Evolutionary conservation across 768 basidiomycete genomes (phyloP).

Genomic region (Cantharellus anzutake): DNA sequence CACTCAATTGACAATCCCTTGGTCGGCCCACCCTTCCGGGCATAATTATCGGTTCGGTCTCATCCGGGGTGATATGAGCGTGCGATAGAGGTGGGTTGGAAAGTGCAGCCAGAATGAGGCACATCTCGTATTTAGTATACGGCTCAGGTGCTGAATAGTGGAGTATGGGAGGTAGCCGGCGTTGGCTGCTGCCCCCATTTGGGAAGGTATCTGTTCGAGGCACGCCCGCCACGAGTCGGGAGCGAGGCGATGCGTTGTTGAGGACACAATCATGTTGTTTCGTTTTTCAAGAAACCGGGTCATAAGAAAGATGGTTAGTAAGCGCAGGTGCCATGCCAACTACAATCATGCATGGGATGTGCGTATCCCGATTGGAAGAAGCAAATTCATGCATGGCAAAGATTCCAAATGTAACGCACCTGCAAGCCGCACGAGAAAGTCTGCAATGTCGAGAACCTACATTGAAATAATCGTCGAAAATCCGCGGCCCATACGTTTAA

Average conservation of each 20-base stretch:
- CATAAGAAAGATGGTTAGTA: too few species aligned
- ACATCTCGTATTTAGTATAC: constrained; percentile 88
- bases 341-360: not conserved
- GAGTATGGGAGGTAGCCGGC: constrained; percentile 44
- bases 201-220: not conserved
- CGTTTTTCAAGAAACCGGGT: too few species aligned
- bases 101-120: constrained; percentile 53
- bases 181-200: constrained; percentile 8
- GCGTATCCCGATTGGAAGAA: not conserved
- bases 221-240: not conserved
- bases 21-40: constrained; percentile 56
- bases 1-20: constrained; percentile 60
- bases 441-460: constrained; percentile 46
- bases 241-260: not conserved
- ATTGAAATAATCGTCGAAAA: not conserved
- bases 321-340: not conserved
- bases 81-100: constrained; percentile 40
- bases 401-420: constrained; percentile 21
- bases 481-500: not conserved
- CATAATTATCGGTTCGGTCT: constrained; percentile 37
- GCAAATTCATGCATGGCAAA: not conserved
- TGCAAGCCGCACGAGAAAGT: constrained; percentile 59
- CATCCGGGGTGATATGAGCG: constrained; percentile 54
- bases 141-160: constrained; percentile 75
- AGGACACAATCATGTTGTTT: constrained; percentile 9